Base-by-base conservation (phyloP, 2,329 filamentous ascomycete species). In the Sarocladium oryzae region DNA sequence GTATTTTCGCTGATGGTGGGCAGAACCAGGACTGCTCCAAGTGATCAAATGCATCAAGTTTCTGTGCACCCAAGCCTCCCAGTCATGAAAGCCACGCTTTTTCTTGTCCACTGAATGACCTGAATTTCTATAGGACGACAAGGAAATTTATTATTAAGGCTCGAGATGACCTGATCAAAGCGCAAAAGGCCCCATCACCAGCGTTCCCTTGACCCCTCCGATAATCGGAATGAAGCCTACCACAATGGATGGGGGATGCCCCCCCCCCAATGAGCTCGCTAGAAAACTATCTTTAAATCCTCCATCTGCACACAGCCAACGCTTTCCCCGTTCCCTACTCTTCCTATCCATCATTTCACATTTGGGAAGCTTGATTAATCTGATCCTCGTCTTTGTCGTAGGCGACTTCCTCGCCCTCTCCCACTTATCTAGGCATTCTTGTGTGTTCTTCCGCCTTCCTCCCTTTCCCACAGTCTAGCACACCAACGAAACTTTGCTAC, bases 171-270 rank as follows among this genome's bases (percentile, higher is more conserved):
- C 26, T 16, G n/a, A 8, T 23, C 23, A 26, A 43, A 20, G 40
- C 40, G 43, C 43, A 13, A 33, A 9, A 16, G 43, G 40, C 43
- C 43, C 28, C 43, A 48, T 48, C 26, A n/a, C 6, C 24, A 48
- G 28, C n/a, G 26, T 21, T 32, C 9, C 43, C 28, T 32, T n/a
- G 16, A 11, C 43, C 43, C 43, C 46, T 49, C 46, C 46, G 46
- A 49, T 49, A 23, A 49, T 49, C 46, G 46, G 46, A 36, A 36
- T 37, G 21, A 49, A 26, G 46, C 24, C 43, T 48, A 24, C 26
- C 43, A 33, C 43, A 48, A 28, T 48, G 26, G n/a, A 32, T 26
- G 43, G 32, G 43, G 32, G 4, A 23, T 13, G 18, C 30, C 46
- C 46, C 46, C 46, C 46, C 46, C 46, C 46, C 16, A 26, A 49